Evolutionary conservation across 2,329 filamentous ascomycete species (phyloP), one percentile per base, ranked within the genome.

Genomic region (Microdochium trichocladiopsis): DNA sequence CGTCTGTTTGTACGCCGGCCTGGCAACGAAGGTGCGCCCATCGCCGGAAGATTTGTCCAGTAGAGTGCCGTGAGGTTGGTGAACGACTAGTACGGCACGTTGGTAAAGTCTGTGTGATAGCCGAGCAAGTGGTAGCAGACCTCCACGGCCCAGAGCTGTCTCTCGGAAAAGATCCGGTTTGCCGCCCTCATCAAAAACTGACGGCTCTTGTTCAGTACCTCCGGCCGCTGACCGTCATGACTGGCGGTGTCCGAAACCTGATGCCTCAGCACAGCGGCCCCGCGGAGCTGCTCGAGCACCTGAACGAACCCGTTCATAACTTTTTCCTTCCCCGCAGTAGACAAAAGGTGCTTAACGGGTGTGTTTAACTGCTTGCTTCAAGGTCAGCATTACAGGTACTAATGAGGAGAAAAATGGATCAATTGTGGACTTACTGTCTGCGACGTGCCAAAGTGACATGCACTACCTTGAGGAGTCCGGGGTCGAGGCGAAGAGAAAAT

Each of bases 81-180:
- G 22, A 22, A 48, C n/a, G 22, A 48, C 47, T 25, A 48, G 47
- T 48, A 10, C 24, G 47, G 47, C 25, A 48, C 11, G 24, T 23
- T 48, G 16, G 47, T 48, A 48, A 48, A 48, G 47, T 48, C 47
- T 25, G 47, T 24, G 9, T 48, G 47, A 48, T 48, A 48, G 47
- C 47, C 47, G 23, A 48, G 47, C 47, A 48, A 25, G 47, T 22
- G 23, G 47, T 48, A 48, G 47, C 47, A 48, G 47, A 48, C 47
- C 24, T 48, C 47, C 9, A 48, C 10, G 24, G 47, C 47, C 18
- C 11, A 48, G 10, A 48, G 47, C 47, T 48, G 21, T 24, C 47
- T 48, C 24, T 48, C 47, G 24, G 47, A 24, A 28, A 48, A 48
- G 47, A 48, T 48, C 25, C 22, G 47, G 24, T 23, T 48, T 21